Percentiles rank a stretch among this genome's conserved stretches.
Evolutionary conservation across 768 basidiomycete genomes (phyloP).

Genomic region (Termitomyces heimii): DNA sequence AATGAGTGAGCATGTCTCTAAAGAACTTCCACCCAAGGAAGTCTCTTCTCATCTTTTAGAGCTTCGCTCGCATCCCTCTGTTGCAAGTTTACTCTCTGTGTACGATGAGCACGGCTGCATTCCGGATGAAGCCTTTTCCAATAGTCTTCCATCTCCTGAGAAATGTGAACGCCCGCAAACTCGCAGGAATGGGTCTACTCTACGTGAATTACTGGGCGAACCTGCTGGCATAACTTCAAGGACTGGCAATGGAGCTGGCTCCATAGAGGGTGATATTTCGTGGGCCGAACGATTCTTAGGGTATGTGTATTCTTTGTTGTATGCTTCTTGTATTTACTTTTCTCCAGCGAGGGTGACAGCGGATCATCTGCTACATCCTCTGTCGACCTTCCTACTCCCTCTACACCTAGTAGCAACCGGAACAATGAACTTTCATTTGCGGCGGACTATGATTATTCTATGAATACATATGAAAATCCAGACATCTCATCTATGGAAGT

Average conservation of each 20-base stretch:
- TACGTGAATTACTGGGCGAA: conserved; percentile 66
- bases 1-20: conserved; percentile 18
- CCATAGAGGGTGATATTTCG: conserved; percentile 67
- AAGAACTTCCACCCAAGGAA: conserved; percentile 35
- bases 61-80: conserved; percentile 73
- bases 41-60: conserved; percentile 42
- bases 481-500: conserved; percentile 74
- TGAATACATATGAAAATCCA: conserved; percentile 33
- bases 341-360: conserved; percentile 40
- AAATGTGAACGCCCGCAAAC: conserved; percentile 46
- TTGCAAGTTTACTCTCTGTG: conserved; percentile 64
- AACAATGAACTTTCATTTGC: conserved; percentile 33
- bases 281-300: conserved; percentile 76
- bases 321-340: background rate
- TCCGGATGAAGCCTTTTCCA: conserved; percentile 58
- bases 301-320: conserved; percentile 25
- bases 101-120: conserved; percentile 72
- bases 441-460: conserved; percentile 43
- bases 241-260: conserved; percentile 22
- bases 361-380: conserved; percentile 43
- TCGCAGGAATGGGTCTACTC: conserved; percentile 61
- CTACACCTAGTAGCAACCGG: conserved; percentile 31
- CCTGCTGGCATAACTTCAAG: conserved; percentile 28
- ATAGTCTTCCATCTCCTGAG: conserved; percentile 37
- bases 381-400: conserved; percentile 45